Conservation (phyloP, 2,329 filamentous ascomycete species). For the Stachybotrys chlorohalonatus region DNA sequence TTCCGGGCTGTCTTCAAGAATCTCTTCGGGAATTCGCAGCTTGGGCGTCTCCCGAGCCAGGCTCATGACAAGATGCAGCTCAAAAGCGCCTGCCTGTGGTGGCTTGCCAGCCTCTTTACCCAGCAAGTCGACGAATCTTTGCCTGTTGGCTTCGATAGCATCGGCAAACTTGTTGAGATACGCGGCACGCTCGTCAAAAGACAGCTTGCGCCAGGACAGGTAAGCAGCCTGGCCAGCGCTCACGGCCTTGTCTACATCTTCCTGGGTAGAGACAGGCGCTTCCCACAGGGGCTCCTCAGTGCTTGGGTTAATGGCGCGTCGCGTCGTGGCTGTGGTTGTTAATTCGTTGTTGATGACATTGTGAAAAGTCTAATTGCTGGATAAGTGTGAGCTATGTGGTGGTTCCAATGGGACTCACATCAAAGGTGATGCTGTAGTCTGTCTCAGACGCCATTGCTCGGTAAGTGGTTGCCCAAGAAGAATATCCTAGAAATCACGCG, state of each 20-base stretch:
- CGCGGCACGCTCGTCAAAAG: slow-evolving; percentile 13
- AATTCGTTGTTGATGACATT: slow-evolving; percentile 31
- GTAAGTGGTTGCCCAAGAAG: neutral
- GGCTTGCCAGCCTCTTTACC: slow-evolving; percentile 16
- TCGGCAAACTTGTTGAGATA: slow-evolving; percentile 16
- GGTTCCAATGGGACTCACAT: neutral
- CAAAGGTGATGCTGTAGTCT: neutral
- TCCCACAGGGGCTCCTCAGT: slow-evolving; percentile 21
- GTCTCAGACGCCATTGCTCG: neutral
- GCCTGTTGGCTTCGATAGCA: slow-evolving; percentile 12
- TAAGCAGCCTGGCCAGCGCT: slow-evolving; percentile 15
- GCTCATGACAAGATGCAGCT: slow-evolving; percentile 4
- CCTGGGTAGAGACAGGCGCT: slow-evolving; percentile 14
- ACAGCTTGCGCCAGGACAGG: slow-evolving; percentile 16
- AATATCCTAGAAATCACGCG: too few species aligned
- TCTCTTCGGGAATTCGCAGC: slow-evolving; percentile 8
- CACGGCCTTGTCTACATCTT: slow-evolving; percentile 20
- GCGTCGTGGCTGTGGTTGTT: slow-evolving; percentile 7
- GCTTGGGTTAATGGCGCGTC: slow-evolving; percentile 16
- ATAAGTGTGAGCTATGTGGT: neutral
- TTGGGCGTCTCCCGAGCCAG: neutral
- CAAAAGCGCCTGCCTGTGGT: slow-evolving; percentile 5
- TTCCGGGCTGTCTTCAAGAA: slow-evolving; percentile 22
- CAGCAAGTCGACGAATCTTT: slow-evolving; percentile 12
- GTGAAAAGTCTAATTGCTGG: slow-evolving; percentile 21